Evolutionary conservation across 1,284 basidiomycete species (phyloP).

Genomic region (Pseudozyma flocculosa): DNA sequence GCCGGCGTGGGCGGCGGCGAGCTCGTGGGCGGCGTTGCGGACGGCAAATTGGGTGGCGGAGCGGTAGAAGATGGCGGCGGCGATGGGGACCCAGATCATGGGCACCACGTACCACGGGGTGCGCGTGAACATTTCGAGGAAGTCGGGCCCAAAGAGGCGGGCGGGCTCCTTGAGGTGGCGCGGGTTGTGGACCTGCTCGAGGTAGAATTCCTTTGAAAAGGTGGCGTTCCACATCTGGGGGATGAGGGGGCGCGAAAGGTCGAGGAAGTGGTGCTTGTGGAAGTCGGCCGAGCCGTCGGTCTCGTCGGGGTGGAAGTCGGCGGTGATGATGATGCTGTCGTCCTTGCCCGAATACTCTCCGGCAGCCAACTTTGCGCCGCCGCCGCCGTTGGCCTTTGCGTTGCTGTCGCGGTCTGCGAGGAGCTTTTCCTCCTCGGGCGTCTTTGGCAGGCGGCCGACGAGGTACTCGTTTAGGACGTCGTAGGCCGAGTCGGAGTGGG

Average conservation of each 20-base stretch:
- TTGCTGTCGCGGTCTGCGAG: slow-evolving; percentile 11
- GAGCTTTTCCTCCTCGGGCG: slow-evolving; percentile 26
- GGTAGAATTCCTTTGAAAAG: slow-evolving; percentile 91
- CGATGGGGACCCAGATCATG: slow-evolving; percentile 85
- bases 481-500: slow-evolving; percentile 90
- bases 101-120: slow-evolving; percentile 96
- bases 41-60: slow-evolving; percentile 74
- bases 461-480: slow-evolving; percentile 80
- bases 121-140: slow-evolving; percentile 82
- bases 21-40: slow-evolving; percentile 10
- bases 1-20: slow-evolving; percentile 58
- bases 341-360: slow-evolving; percentile 49
- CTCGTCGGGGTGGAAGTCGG: slow-evolving; percentile 53
- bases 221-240: slow-evolving; percentile 79
- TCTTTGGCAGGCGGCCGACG: slow-evolving; percentile 42
- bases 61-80: slow-evolving; percentile 75
- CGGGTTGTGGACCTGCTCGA: slow-evolving; percentile 91
- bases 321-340: slow-evolving; percentile 67
- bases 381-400: background rate
- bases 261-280: slow-evolving; percentile 86
- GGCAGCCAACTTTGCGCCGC: too few relatives aligned
- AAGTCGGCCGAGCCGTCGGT: slow-evolving; percentile 57
- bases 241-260: slow-evolving; percentile 81
- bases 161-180: slow-evolving; percentile 85
- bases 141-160: slow-evolving; percentile 77